A percentile compares a stretch with the other conserved stretches of the same genome.
phyloP scores from a whole-genome alignment of 495 filamentous ascomycete species.

The Usnea hakonensis region DNA sequence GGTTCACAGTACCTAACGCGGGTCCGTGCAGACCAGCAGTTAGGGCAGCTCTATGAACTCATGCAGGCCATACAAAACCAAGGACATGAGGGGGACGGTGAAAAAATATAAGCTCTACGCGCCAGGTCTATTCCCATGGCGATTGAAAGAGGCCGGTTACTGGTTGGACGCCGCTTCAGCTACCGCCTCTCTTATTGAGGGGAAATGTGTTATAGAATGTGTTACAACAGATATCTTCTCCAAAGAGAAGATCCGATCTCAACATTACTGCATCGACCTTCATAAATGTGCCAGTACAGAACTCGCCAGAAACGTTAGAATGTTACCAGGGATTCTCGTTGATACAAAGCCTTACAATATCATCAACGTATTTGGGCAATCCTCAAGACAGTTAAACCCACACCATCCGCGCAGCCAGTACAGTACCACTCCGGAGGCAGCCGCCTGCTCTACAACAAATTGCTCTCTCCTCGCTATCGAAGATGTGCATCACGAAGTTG shows the following conservation, averaged over 20 bases:
- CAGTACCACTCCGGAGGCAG: background rate
- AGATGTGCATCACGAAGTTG: conserved; percentile 36
- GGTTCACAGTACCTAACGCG: conserved; percentile 4
- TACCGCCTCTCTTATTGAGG: background rate
- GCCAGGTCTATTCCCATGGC: background rate
- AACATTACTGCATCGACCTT: background rate
- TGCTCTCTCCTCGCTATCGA: background rate
- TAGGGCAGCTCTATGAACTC: conserved; percentile 88
- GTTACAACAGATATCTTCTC: too few relatives aligned
- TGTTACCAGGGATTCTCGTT: background rate
- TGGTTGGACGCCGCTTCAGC: background rate
- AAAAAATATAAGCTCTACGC: conserved; percentile 5
- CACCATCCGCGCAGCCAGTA: background rate
- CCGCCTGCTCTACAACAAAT: background rate
- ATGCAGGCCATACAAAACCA: conserved; percentile 74
- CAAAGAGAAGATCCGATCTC: background rate
- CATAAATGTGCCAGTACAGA: background rate
- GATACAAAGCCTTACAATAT: background rate
- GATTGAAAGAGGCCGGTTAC: background rate
- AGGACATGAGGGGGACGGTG: conserved; percentile 36
- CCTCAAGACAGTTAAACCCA: background rate
- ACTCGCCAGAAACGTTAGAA: background rate
- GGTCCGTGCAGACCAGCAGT: conserved; percentile 64
- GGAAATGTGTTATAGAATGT: background rate
- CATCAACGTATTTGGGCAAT: background rate